A percentile compares a stretch with the other conserved stretches of the same genome.
Conservation (phyloP, 805 yeast genomes). For the Lachancea mirantina region DNA sequence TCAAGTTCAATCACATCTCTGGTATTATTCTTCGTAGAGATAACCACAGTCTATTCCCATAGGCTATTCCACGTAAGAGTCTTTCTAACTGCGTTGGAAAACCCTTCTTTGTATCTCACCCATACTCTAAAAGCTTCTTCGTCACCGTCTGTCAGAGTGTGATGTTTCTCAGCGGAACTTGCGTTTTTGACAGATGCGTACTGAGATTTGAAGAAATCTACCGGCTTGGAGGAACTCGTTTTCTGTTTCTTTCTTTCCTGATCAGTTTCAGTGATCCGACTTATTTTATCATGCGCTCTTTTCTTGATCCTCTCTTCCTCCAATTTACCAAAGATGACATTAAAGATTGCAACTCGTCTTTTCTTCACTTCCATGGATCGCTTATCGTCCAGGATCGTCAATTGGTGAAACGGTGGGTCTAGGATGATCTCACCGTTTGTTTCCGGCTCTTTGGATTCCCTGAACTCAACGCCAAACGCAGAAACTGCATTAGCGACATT, state of each 20-base stretch:
- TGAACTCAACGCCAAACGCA: slow-evolving; percentile 36
- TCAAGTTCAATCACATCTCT: too few relatives aligned
- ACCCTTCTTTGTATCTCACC: slow-evolving; percentile 92
- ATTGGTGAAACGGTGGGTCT: slow-evolving; percentile 26
- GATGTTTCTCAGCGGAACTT: not conserved
- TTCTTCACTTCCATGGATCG: slow-evolving; percentile 18
- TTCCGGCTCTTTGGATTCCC: slow-evolving; percentile 24
- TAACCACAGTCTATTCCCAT: slow-evolving; percentile 36
- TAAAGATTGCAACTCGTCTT: slow-evolving; percentile 21
- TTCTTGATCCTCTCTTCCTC: slow-evolving; percentile 29
- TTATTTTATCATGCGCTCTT: slow-evolving; percentile 24
- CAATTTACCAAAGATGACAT: slow-evolving; percentile 23
- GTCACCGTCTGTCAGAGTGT: not conserved
- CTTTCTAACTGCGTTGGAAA: slow-evolving; percentile 83
- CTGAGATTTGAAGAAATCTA: slow-evolving; percentile 40
- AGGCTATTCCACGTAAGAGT: slow-evolving; percentile 70
- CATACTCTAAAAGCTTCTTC: slow-evolving; percentile 44
- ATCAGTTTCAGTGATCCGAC: slow-evolving; percentile 18
- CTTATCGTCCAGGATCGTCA: slow-evolving; percentile 22
- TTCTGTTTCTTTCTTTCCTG: slow-evolving; percentile 17
- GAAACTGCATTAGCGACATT: slow-evolving; percentile 35
- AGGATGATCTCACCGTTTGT: slow-evolving; percentile 15
- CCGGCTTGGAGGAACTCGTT: slow-evolving; percentile 16
- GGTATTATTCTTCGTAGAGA: too few relatives aligned
- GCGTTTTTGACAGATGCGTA: slow-evolving; percentile 25